Base-by-base conservation (phyloP, 768 basidiomycete species). In the Bullera alba region DNA sequence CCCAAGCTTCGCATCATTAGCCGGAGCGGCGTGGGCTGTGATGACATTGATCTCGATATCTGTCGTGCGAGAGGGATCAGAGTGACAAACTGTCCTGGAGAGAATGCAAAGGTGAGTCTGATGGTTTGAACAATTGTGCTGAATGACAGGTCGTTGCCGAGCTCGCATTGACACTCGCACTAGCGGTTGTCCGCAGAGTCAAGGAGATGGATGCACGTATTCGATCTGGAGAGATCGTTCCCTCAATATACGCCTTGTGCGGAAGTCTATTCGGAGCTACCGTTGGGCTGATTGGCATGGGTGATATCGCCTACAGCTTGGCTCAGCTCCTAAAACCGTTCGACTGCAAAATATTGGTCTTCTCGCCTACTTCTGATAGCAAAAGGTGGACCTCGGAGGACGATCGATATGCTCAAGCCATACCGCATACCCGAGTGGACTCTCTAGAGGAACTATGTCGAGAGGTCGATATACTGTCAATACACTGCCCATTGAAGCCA, bases 231-330 rank as follows among this genome's bases (percentile, higher is more conserved):
- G 61, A 67, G 44, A 46, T 27, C 1, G 42, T 68, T 16, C 41
- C 53, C 1, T 61, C 63, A 7, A 67, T 70, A 28, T 36, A 23
- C 2, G 58, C 49, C 14, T 48, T 71, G 4, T 35, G 64, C 5
- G 64, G 62, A 3, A 65, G 65, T 8, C 48, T 74, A 29, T 54
- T 58, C 32, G 68, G 70, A 34, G 67, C 65, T 39, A 70, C 66
- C 2, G 53, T 74, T 22, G 73, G 73, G 1, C 32, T 75, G 27
- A 59, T 75, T 5, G 74, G 73, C 1, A 75, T 74, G 57, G 74
- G 74, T 21, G 57, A 63, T 50, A 73, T 66, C 17, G 63, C 69
- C 2, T 60, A 63, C 26, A 60, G 63, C 32, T 39, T 61, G 1
- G 66, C 69, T 26, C 59, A 61, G 35, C 60, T 74, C 21, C 59